phyloP scores from a whole-genome alignment of 441 rosid species.

The Gossypium trilobum region DNA sequence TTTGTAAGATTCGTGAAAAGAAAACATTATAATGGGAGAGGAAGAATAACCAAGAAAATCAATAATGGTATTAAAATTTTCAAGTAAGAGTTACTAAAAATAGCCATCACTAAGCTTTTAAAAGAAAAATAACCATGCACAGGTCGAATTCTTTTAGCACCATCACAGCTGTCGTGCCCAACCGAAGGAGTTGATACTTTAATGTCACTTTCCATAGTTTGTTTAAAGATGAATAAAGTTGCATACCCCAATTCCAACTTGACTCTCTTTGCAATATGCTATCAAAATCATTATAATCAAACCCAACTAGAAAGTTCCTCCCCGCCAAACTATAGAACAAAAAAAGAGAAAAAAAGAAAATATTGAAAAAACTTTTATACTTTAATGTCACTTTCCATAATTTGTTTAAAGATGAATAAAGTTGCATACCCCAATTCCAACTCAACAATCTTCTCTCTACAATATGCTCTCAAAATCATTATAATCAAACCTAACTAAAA shows the following conservation, averaged over 20 bases:
- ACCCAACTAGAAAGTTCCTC: conserved; percentile 18
- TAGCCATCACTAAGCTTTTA: background rate
- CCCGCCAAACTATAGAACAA: conserved; percentile 19
- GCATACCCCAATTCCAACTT: conserved; percentile 51
- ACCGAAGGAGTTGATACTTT: conserved; percentile 41
- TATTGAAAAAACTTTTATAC: conserved; percentile 3
- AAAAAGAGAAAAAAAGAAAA: background rate
- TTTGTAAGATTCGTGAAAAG: background rate
- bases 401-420: conserved; percentile 33
- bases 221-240: conserved; percentile 30
- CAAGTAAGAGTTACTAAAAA: background rate
- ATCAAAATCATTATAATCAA: conserved; percentile 54
- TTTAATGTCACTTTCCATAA: conserved; percentile 63
- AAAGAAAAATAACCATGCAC: conserved; percentile 52
- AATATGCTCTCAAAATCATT: conserved; percentile 50
- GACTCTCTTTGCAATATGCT: conserved; percentile 29
- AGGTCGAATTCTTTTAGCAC: conserved; percentile 38
- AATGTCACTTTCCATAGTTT: conserved; percentile 66
- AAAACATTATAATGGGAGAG: background rate
- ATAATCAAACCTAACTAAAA: conserved; percentile 23
- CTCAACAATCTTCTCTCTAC: conserved; percentile 34
- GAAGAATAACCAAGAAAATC: background rate
- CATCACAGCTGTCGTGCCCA: conserved; percentile 37
- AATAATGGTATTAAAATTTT: background rate
- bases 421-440: conserved; percentile 49